Conservation (phyloP, 352 stramenopile species). For the Detonula confervacea region DNA sequence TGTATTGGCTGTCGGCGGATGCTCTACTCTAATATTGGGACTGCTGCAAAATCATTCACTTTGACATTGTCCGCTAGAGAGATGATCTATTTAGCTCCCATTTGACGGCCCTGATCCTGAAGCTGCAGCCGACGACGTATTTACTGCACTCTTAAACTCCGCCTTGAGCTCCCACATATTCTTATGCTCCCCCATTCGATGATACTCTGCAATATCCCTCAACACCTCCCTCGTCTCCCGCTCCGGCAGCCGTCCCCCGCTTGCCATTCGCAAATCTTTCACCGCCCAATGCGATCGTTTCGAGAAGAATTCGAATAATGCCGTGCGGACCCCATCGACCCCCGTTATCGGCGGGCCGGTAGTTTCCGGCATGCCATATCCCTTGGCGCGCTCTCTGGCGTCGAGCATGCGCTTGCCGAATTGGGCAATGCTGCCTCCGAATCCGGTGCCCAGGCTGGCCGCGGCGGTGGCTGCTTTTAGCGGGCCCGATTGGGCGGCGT, state of each 20-base stretch:
- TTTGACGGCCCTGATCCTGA: conserved; percentile 1
- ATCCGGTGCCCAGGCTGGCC: conserved; percentile 54
- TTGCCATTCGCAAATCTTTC: conserved; percentile 72
- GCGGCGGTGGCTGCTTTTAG: conserved; percentile 56
- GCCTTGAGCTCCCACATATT: conserved; percentile 67
- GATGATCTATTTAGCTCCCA: neutral
- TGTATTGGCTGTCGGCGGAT: too few species aligned
- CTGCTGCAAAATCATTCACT: too few species aligned
- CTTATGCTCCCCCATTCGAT: conserved; percentile 79
- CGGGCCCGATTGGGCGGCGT: conserved; percentile 30
- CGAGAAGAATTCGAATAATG: conserved; percentile 80
- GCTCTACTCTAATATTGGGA: too few species aligned
- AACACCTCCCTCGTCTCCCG: conserved; percentile 74
- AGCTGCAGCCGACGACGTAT: neutral
- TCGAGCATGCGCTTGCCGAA: conserved; percentile 74
- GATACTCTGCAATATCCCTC: conserved; percentile 77
- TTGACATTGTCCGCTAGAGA: neutral
- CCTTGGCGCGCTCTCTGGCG: conserved; percentile 42
- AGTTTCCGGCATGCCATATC: conserved; percentile 18
- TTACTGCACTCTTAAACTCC: conserved; percentile 51
- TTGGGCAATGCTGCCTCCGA: conserved; percentile 71
- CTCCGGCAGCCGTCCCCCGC: conserved; percentile 52
- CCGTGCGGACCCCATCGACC: conserved; percentile 51
- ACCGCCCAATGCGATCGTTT: conserved; percentile 73
- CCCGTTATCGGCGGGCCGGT: conserved; percentile 38